Evolutionary conservation across 345 rosid species (phyloP).

Genomic region (Aurinia saxatilis): DNA sequence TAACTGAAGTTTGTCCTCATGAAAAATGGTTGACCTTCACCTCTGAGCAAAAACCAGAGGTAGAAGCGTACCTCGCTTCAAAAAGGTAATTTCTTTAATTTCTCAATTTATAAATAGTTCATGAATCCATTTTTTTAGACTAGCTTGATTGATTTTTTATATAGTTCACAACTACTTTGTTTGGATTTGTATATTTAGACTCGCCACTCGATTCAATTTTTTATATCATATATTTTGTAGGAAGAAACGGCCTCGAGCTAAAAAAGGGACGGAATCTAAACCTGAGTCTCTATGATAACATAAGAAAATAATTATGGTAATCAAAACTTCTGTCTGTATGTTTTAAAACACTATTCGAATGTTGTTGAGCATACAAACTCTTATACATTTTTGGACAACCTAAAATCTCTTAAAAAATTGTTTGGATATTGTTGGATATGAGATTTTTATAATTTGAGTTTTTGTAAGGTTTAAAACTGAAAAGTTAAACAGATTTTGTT

Average conservation of each 20-base stretch:
- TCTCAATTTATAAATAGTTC: neutral
- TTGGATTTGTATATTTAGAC: too few relatives aligned
- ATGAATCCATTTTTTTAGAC: neutral
- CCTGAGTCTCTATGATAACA: neutral
- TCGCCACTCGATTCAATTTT: too few relatives aligned
- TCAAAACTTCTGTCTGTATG: neutral
- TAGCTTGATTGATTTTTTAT: neutral
- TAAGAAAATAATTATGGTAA: neutral
- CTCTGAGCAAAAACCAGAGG: constrained; percentile 44
- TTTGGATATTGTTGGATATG: too few relatives aligned
- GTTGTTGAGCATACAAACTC: too few relatives aligned
- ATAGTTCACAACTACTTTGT: too few relatives aligned
- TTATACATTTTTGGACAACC: too few relatives aligned
- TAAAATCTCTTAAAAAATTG: too few relatives aligned
- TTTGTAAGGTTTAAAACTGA: too few relatives aligned
- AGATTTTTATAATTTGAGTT: too few relatives aligned
- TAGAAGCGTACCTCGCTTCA: constrained; percentile 51
- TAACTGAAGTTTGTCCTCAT: constrained; percentile 23
- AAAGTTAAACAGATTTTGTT: too few relatives aligned
- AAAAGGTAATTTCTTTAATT: constrained; percentile 31
- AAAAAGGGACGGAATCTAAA: neutral
- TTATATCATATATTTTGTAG: constrained; percentile 8
- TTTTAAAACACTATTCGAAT: neutral
- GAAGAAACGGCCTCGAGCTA: neutral
- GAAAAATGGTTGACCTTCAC: constrained; percentile 63